Conservation (phyloP, 169 alveolate species). For the Babesia divergens region DNA sequence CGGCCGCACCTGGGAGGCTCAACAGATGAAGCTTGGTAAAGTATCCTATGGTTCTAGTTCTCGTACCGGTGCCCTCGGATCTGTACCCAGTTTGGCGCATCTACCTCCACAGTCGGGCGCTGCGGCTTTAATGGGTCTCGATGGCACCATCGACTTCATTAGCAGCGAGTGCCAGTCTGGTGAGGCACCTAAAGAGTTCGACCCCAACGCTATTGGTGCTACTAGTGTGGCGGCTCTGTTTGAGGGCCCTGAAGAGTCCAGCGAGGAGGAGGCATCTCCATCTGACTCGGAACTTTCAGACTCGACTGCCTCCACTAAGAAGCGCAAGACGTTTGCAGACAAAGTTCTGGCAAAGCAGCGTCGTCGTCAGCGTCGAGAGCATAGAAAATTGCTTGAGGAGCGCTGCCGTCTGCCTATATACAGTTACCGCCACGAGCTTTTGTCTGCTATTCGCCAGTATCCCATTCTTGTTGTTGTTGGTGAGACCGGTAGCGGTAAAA, state of each 20-base stretch:
- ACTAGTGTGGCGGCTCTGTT: conserved; percentile 32
- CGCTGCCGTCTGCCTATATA: conserved; percentile 89
- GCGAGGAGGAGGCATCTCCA: conserved; percentile 4
- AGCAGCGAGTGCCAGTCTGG: conserved; percentile 37
- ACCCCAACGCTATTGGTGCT: conserved; percentile 39
- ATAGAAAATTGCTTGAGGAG: conserved; percentile 65
- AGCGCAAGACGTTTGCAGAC: conserved; percentile 46
- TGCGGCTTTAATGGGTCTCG: conserved; percentile 12
- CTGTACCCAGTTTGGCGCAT: background rate
- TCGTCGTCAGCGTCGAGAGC: conserved; percentile 60
- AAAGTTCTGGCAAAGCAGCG: conserved; percentile 49
- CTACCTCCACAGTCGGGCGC: background rate
- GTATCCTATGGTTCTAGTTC: background rate
- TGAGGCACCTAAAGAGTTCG: conserved; percentile 34
- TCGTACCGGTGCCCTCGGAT: background rate
- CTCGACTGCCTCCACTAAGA: conserved; percentile 26
- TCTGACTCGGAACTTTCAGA: conserved; percentile 20
- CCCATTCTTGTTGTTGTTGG: conserved; percentile 95
- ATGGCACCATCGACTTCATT: conserved; percentile 47
- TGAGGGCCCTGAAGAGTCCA: background rate
- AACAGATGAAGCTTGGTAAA: conserved; percentile 49
- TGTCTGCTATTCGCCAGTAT: conserved; percentile 86
- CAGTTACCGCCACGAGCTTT: conserved; percentile 90
- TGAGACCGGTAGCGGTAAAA: conserved; percentile 99
- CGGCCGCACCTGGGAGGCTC: conserved; percentile 46